Evolutionary conservation across 768 basidiomycete species (phyloP), one percentile per base, ranked within the genome.

Genomic region (Termitomyces sp.): DNA sequence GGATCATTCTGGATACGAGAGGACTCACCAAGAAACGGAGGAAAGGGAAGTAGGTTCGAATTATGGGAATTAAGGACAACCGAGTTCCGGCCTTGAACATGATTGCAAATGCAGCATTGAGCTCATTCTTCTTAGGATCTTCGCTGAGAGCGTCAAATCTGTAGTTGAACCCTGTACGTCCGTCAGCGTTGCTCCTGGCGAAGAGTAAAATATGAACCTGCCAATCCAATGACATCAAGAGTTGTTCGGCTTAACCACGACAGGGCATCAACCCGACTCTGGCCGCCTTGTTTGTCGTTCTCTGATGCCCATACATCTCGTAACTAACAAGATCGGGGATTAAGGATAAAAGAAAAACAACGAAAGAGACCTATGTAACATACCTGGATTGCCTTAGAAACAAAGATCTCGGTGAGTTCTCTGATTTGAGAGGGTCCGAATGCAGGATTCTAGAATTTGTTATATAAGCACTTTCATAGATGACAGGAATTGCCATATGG

Each of bases 191-290:
- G 28, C 66, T 63, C 3, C 24, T 12, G 40, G 70, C 44, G 76
- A 68, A 67, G 81, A 18, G 1, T 15, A 50, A 32, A 69, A 67
- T 79, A 82, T 64, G 72, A 77, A 66, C 89, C 86, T 74, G 77
- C 87, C 36, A 89, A 75, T 16, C 90, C 90, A 56, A 94, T 92
- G 55, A 90, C 82, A 62, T 92, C 92, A 11, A 92, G 76, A 3
- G 90, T 90, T 46, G 83, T 81, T 60, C 83, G 83, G 51, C 83
- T 85, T 4, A 92, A 75, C 84, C 86, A 90, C 4, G 78, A 74
- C 49, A 87, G 73, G 3, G 86, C 83, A 49, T 94, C 86, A 36
- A 91, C 73, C 8, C 72, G 70, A 6, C 63, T 72, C 4, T 57
- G 63, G 40, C 54, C 67, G 53, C 42, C 58, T 39, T 75, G 62